Evolutionary conservation across 352 stramenopile genomes (phyloP).

Genomic region (Thraustochytrium striatum): DNA sequence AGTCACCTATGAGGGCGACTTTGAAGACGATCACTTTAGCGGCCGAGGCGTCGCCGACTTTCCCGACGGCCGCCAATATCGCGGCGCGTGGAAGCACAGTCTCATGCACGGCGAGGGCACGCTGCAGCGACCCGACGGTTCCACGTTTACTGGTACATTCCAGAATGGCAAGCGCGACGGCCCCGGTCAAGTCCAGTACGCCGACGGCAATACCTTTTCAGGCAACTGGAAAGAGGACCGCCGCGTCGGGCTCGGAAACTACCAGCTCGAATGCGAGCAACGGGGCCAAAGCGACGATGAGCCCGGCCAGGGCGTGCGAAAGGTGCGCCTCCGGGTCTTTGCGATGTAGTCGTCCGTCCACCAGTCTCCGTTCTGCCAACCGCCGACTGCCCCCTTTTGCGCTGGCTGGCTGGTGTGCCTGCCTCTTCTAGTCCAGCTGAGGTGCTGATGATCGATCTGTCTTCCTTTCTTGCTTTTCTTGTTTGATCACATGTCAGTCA

Average conservation of each 20-base stretch:
- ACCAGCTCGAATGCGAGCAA: slow-evolving; percentile 18
- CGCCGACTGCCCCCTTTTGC: no score
- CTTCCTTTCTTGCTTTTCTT: no score
- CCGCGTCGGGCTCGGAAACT: neutral
- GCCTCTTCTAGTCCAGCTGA: no score
- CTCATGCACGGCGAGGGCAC: slow-evolving; percentile 56
- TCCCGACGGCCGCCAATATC: slow-evolving; percentile 55
- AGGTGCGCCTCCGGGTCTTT: no score
- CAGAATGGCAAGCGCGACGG: slow-evolving; percentile 57
- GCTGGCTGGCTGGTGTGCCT: no score
- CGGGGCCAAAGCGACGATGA: no score
- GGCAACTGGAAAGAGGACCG: slow-evolving; percentile 7
- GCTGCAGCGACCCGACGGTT: slow-evolving; percentile 56
- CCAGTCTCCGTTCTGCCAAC: no score
- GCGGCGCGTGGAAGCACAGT: slow-evolving; percentile 55
- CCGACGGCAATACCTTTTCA: slow-evolving; percentile 8
- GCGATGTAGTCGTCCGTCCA: no score
- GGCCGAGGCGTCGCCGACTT: slow-evolving; percentile 68
- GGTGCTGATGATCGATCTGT: no score
- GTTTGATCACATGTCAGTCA: no score
- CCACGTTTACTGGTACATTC: slow-evolving; percentile 75
- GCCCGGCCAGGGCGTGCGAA: no score
- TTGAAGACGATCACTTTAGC: slow-evolving; percentile 59
- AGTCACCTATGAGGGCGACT: slow-evolving; percentile 16
- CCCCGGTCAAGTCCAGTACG: slow-evolving; percentile 7